A percentile compares a stretch with the other conserved stretches of the same genome.
phyloP scores from a whole-genome alignment of 2,329 filamentous ascomycete species.

The Elsinoe ampelina region DNA sequence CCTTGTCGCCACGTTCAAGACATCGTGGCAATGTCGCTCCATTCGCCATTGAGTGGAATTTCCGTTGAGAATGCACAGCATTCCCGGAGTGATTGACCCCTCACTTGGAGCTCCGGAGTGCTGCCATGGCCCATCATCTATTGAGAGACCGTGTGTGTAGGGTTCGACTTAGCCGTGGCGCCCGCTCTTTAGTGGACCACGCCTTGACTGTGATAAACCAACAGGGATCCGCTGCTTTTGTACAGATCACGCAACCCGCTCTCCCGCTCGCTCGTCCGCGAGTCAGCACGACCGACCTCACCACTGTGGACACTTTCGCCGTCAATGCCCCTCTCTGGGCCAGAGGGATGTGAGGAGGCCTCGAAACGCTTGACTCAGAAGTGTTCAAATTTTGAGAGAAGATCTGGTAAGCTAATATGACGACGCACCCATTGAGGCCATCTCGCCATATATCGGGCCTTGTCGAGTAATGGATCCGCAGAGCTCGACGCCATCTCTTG shows the following conservation, averaged over 20 bases:
- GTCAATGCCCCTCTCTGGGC: neutral
- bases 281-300: neutral
- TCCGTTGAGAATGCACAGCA: neutral
- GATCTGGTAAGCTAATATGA: neutral
- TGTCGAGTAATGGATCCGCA: conserved; percentile 2
- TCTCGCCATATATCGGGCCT: neutral
- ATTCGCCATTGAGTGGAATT: neutral
- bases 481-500: neutral
- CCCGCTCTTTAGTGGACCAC: neutral
- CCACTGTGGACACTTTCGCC: neutral
- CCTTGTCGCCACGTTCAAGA: no score
- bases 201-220: conserved; percentile 1
- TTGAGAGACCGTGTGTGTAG: neutral
- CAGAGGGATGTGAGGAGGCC: neutral
- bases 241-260: conserved; percentile 2
- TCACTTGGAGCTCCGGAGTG: neutral
- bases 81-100: neutral
- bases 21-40: neutral
- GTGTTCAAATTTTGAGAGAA: neutral
- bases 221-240: neutral
- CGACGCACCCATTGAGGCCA: neutral
- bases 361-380: neutral
- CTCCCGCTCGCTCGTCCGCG: neutral
- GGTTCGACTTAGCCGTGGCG: neutral
- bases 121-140: neutral